Conservation (phyloP, 1,284 basidiomycete genomes). For the Tilletia caries region DNA sequence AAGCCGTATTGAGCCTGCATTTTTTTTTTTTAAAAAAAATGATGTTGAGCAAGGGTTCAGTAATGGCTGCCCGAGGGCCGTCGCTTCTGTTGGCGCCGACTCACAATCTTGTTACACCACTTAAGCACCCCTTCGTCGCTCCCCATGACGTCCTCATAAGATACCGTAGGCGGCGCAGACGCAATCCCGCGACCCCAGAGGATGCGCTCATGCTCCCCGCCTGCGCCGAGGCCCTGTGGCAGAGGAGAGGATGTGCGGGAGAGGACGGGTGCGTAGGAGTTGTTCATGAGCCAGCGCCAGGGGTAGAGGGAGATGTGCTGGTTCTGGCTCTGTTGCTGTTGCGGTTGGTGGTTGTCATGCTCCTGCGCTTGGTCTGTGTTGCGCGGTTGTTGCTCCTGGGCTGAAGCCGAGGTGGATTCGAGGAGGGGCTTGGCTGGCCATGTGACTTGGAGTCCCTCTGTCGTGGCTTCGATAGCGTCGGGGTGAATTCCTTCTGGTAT, state of each 20-base stretch:
- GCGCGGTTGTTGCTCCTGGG: no score
- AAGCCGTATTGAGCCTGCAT: slow-evolving; percentile 69
- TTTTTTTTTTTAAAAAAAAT: background rate
- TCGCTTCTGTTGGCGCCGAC: slow-evolving; percentile 41
- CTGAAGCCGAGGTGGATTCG: slow-evolving; percentile 1
- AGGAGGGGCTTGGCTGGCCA: slow-evolving; percentile 46
- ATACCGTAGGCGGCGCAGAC: slow-evolving; percentile 70
- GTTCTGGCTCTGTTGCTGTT: slow-evolving; percentile 56
- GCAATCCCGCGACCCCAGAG: slow-evolving; percentile 78
- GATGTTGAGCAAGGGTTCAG: slow-evolving; percentile 28
- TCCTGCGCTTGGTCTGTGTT: background rate
- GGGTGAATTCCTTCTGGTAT: slow-evolving; percentile 73
- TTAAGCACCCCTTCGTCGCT: slow-evolving; percentile 70
- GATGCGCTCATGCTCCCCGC: slow-evolving; percentile 14
- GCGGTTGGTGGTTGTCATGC: background rate
- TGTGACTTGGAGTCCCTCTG: slow-evolving; percentile 67
- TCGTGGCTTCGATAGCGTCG: slow-evolving; percentile 62
- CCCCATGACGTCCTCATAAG: slow-evolving; percentile 72
- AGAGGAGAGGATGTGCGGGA: slow-evolving; percentile 9
- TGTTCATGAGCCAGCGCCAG: slow-evolving; percentile 74
- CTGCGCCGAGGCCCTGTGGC: background rate
- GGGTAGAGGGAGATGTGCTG: slow-evolving; percentile 74
- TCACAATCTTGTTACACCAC: slow-evolving; percentile 77
- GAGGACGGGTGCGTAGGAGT: slow-evolving; percentile 70
- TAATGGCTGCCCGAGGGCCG: background rate